Conservation (phyloP, 1,284 basidiomycete species). For the Apiotrichum siamense region DNA sequence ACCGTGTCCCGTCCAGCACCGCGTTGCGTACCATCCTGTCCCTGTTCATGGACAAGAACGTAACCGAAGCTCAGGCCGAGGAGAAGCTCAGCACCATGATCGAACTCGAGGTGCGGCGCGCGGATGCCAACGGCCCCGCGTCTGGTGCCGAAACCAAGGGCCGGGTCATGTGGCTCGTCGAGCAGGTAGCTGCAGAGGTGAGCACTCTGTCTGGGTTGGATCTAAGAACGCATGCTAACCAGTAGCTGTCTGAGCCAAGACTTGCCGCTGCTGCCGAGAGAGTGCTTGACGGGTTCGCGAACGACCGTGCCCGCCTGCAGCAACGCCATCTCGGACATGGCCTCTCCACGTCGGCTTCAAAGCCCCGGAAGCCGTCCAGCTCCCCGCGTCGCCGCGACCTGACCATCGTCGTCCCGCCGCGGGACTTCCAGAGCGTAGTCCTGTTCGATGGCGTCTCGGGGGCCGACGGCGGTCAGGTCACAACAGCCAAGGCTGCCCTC, state of each 20-base stretch:
- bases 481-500: no score
- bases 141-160: constrained; percentile 9
- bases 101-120: constrained; percentile 5
- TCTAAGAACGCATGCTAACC: not conserved
- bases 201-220: not conserved
- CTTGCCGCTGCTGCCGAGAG: constrained; percentile 8
- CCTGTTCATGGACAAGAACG: not conserved
- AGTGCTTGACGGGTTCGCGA: not conserved
- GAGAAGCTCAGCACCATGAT: not conserved
- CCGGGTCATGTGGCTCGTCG: constrained; percentile 12
- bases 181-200: constrained; percentile 13
- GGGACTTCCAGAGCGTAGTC: not conserved
- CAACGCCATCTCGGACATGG: not conserved
- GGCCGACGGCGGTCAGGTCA: no score
- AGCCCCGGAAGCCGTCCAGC: not conserved
- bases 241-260: constrained; percentile 3
- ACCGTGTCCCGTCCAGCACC: no score
- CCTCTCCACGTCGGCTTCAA: not conserved
- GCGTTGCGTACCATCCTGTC: constrained; percentile 6
- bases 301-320: not conserved
- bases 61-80: not conserved
- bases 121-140: not conserved
- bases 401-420: not conserved
- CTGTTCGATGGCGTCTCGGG: no score
- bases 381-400: not conserved